Percentiles rank a stretch among this genome's conserved stretches.
Evolutionary conservation across 768 basidiomycete genomes (phyloP).

Genomic region (Lentinula detonsa): DNA sequence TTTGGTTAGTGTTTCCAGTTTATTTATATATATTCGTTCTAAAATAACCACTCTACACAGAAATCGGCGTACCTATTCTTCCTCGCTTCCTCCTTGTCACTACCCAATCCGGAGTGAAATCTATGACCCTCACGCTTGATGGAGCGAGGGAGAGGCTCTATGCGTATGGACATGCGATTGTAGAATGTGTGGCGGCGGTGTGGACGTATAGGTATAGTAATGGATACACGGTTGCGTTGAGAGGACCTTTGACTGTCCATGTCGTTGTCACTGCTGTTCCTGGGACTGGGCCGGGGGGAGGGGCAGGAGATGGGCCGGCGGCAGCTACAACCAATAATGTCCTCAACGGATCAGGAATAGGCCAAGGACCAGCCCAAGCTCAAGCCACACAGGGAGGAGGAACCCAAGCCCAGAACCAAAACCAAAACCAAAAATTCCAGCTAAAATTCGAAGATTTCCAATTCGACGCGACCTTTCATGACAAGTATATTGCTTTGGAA

Average conservation of each 20-base stretch:
- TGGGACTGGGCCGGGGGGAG: conserved; percentile 16
- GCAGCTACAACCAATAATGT: not conserved
- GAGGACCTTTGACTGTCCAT: conserved; percentile 69
- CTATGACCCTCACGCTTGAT: conserved; percentile 75
- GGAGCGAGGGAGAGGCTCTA: conserved; percentile 64
- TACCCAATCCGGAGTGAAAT: conserved; percentile 77
- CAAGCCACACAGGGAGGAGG: not conserved
- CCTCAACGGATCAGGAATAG: not conserved
- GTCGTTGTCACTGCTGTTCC: conserved; percentile 33
- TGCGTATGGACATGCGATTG: conserved; percentile 40
- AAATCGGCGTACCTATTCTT: conserved; percentile 74
- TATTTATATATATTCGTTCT: not conserved
- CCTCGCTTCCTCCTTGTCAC: conserved; percentile 84
- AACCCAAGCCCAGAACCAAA: not conserved
- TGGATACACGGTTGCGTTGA: conserved; percentile 73
- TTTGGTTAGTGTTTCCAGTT: conserved; percentile 50
- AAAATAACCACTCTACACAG: conserved; percentile 25
- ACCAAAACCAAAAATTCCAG: conserved; percentile 11
- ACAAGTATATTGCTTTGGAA: conserved; percentile 70
- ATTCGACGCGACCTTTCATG: conserved; percentile 69
- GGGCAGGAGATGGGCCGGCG: no score
- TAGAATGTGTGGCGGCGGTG: conserved; percentile 67
- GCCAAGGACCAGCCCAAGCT: not conserved
- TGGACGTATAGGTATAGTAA: conserved; percentile 83
- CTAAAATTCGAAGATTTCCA: conserved; percentile 70